A percentile compares a stretch with the other conserved stretches of the same genome.
These are phyloP conservation scores for Ustilago nuda DNA, from an alignment of 1,284 basidiomycete species.

Conservation along the genomic window DNA sequence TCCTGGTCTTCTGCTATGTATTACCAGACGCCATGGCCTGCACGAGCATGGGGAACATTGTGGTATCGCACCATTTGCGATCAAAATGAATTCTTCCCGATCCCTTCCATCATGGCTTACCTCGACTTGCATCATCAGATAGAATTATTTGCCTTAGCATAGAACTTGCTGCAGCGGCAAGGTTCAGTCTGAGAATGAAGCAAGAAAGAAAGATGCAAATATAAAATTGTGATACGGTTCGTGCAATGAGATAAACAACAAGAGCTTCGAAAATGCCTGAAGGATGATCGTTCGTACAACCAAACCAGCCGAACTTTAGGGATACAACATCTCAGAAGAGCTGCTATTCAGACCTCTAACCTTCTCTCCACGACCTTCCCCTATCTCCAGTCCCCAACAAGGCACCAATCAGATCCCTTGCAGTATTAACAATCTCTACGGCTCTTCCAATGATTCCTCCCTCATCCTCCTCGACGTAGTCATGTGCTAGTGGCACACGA, in stretches of 20 bases:
- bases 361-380: slow-evolving; percentile 52
- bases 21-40: no score
- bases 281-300: neutral
- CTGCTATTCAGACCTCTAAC: neutral
- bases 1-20: no score
- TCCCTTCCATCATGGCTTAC: no score
- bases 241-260: slow-evolving; percentile 2
- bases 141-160: no score
- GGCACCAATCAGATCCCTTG: slow-evolving; percentile 64
- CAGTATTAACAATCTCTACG: slow-evolving; percentile 68
- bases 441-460: slow-evolving; percentile 65
- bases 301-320: neutral
- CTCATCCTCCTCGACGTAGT: slow-evolving; percentile 68
- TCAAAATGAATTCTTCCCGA: no score
- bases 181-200: no score
- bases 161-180: no score
- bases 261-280: neutral
- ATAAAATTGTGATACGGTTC: neutral
- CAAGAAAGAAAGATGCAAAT: neutral
- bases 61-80: no score
- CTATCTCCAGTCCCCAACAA: slow-evolving; percentile 53
- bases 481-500: slow-evolving; percentile 64
- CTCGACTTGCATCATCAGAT: no score
- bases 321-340: neutral
- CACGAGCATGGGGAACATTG: no score